Conservation (phyloP, 1,284 basidiomycete species). For the Moesziomyces sp. region DNA sequence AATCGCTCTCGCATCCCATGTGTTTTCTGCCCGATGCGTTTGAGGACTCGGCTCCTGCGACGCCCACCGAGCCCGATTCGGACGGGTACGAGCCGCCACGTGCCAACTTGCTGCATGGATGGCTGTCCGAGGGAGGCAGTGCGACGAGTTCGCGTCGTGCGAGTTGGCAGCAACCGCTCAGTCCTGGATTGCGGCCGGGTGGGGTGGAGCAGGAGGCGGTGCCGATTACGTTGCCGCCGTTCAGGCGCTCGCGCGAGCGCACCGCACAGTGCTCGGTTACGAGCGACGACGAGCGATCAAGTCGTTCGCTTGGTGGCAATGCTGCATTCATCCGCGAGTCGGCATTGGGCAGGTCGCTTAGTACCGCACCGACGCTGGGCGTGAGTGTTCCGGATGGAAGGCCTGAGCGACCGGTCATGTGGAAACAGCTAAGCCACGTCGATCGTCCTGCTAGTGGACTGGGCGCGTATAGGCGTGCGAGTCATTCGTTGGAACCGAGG, state of each 20-base stretch:
- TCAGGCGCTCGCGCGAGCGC: constrained; percentile 28
- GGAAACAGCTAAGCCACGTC: constrained; percentile 15
- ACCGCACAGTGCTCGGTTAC: constrained; percentile 12
- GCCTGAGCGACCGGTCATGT: constrained; percentile 15
- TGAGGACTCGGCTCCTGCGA: constrained; percentile 44
- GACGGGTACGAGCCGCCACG: constrained; percentile 30
- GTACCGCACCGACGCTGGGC: constrained; percentile 5
- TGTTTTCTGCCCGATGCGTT: constrained; percentile 50
- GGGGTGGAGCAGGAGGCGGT: constrained; percentile 12
- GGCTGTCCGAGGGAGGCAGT: constrained; percentile 40
- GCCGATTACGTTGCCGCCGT: constrained; percentile 33
- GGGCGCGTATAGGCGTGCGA: constrained; percentile 12
- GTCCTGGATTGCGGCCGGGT: constrained; percentile 1
- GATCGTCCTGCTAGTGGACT: constrained; percentile 1
- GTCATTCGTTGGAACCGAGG: constrained; percentile 26
- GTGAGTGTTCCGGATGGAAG: constrained; percentile 22
- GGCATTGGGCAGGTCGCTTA: constrained; percentile 3
- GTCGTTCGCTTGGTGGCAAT: constrained; percentile 32
- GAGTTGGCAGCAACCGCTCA: constrained; percentile 37
- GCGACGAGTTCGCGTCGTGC: constrained; percentile 33
- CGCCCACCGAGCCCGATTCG: constrained; percentile 32
- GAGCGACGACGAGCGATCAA: constrained; percentile 35
- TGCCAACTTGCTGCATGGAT: constrained; percentile 21
- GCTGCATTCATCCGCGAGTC: constrained; percentile 43
- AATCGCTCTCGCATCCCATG: constrained; percentile 44